Percentiles rank a stretch among this genome's conserved stretches.
These are phyloP conservation scores for Coniochaeta sp. DNA, from an alignment of 2,329 filamentous ascomycete genomes.

Conservation along the genomic window DNA sequence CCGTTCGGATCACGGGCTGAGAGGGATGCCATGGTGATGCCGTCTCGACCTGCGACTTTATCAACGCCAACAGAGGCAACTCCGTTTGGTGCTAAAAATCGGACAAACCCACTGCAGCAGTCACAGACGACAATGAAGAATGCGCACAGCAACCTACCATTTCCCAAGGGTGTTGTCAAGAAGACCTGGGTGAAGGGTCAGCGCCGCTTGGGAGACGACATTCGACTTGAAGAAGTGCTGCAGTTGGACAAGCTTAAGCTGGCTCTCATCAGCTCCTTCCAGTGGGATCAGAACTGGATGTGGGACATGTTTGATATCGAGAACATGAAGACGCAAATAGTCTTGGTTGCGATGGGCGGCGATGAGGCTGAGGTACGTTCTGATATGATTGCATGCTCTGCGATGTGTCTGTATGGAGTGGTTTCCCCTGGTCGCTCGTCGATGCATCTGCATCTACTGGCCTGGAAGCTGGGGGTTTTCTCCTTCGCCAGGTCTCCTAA, in stretches of 20 bases:
- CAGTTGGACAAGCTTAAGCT: conserved; percentile 65
- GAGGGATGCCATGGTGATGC: not conserved
- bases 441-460: not conserved
- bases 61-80: not conserved
- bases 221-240: conserved; percentile 82
- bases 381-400: not conserved
- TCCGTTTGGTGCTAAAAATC: not conserved
- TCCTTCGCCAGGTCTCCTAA: not conserved
- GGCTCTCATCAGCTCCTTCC: conserved; percentile 78
- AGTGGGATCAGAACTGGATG: conserved; percentile 79
- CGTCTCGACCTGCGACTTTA: not conserved
- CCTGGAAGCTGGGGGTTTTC: not conserved
- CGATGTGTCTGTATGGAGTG: not conserved
- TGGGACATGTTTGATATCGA: conserved; percentile 60
- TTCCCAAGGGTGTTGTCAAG: conserved; percentile 60
- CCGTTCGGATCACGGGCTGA: not conserved
- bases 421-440: not conserved
- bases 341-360: conserved; percentile 39
- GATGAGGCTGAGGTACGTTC: conserved; percentile 41
- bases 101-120: not conserved
- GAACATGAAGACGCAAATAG: conserved; percentile 56
- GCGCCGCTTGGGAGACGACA: conserved; percentile 58
- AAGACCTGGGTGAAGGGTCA: conserved; percentile 70
- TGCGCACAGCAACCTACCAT: conserved; percentile 25
- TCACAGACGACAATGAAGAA: not conserved